Base-by-base conservation (phyloP, 352 stramenopile species). In the Globisporangium mamillatum region DNA sequence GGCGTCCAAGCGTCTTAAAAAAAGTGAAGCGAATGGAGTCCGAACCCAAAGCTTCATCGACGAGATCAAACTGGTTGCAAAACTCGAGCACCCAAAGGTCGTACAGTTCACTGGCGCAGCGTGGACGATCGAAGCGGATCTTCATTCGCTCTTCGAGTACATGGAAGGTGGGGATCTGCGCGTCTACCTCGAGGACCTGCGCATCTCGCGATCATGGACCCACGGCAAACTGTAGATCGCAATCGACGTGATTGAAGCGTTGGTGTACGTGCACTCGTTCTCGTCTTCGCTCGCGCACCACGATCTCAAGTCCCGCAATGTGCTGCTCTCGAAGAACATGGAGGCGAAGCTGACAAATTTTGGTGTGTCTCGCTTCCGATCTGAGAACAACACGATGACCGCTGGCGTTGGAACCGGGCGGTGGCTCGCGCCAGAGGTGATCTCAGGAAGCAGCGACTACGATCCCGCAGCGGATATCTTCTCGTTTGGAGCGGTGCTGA, bases 71-170 rank as follows among this genome's bases (percentile, higher is more conserved):
- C n/a, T 34, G 7, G 41, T 50, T 29, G 27, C 55, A 12, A 25
- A 62, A 18, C 22, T 46, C 32, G 34, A 63, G 27, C 82, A 86
- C 36, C 74, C 77, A 14, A 77, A 69, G 1, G 59, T 88, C 4
- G 82, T 91, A 16, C 53, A 53, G 16, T 68, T 89, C 24, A 56
- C 86, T 10, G 82, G 79, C 12, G 81, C 79, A 22, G 74, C 78
- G 3, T 91, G 80, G 80, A 84, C 74, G 1, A 79, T 76, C 22
- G 73, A 84, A 53, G 68, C 74, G 8, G 79, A 89, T 57, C 53
- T 89, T 0, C 77, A 88, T 66, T 81, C 79, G 5, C 55, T 91
- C 4, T 88, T 86, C 57, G 83, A 91, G 69, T 91, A 85, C 67
- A 87, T 90, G 81, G 62, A 83, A 1, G 74, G 72, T 4, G 79